Evolutionary conservation across 1,139 yeast species (phyloP), one percentile per base, ranked within the genome.

Genomic region (Protomyces gravidus): DNA sequence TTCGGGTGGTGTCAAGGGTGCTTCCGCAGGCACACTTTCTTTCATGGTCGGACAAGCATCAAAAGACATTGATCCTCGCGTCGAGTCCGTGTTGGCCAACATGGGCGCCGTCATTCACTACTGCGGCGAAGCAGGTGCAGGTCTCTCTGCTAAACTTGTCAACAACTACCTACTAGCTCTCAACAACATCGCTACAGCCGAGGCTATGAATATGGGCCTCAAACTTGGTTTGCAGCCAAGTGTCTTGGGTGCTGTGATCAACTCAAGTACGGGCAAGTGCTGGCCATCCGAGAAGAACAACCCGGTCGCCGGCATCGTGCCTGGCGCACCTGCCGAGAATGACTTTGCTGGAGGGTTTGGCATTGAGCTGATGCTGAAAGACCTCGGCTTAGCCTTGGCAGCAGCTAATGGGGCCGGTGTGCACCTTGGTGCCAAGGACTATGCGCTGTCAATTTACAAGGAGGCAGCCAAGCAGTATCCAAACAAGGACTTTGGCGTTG

Each of bases 221-320:
- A 72, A 80, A 2, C 76, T 80, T 63, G 82, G 83, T 3, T 74
- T 81, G 62, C 76, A 81, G 68, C 71, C 80, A 67, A 69, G 75
- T 49, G 72, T 75, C 60, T 80, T 80, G 66, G 80, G 83, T 25
- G 76, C 78, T 60, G 74, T 81, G 63, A 82, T 81, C 26, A 72
- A 82, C 39, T 80, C 79, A 1, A 78, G 83, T n/a, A 79, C 84
- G 5, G 85, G 85, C 42, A 78, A 80, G 65, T 74, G 80, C 15
- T 81, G 85, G 85, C 82, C 84, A 17, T 75, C 82, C 1, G 82
- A 78, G 42, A 82, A 78, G 66, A 81, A 81, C 69, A 80, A 81
- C 68, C 85, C 85, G 1, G 82, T 81, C 49, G 77, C 79, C 0
- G 82, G 81, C 3, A 78, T 77, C 7, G 76, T 77, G 62, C 45